Evolutionary conservation across 805 yeast species (phyloP).

Genomic region (Citeromyces matritensis): DNA sequence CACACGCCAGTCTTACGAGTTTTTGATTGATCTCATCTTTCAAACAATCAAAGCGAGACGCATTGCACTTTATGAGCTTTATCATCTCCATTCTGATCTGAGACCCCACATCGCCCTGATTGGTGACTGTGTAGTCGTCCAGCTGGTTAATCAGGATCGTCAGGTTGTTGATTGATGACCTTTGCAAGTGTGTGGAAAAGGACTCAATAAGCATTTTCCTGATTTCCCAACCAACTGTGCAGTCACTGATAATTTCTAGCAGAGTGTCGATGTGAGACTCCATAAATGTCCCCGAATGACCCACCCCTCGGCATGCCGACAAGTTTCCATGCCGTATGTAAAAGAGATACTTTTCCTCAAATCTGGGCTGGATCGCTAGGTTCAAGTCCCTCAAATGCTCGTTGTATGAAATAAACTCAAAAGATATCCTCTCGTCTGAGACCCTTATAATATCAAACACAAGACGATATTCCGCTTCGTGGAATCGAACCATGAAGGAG

Average conservation of each 20-base stretch:
- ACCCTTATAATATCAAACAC: constrained; percentile 14
- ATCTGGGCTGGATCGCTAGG: constrained; percentile 1
- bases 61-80: constrained; percentile 17
- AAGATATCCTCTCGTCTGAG: constrained; percentile 7
- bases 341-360: constrained; percentile 15
- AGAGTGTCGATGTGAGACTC: constrained; percentile 8
- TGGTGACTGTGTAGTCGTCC: constrained; percentile 66
- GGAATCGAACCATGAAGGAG: constrained; percentile 1
- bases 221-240: constrained; percentile 12
- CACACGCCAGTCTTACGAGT: constrained; percentile 44
- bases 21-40: constrained; percentile 12
- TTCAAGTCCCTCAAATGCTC: too few species aligned
- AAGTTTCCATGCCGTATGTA: constrained; percentile 22
- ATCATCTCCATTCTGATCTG: constrained; percentile 44
- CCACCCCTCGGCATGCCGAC: constrained; percentile 20
- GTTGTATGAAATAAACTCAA: too few species aligned
- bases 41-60: constrained; percentile 5
- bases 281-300: constrained; percentile 9
- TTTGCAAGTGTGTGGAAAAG: constrained; percentile 9
- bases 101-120: constrained; percentile 89
- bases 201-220: constrained; percentile 12
- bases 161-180: constrained; percentile 4
- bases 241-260: constrained; percentile 11
- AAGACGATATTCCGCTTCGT: too few species aligned
- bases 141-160: constrained; percentile 21